These are phyloP conservation scores for Helichrysum umbraculigerum DNA, from an alignment of 129 eudicot species.

Conservation along the genomic window DNA sequence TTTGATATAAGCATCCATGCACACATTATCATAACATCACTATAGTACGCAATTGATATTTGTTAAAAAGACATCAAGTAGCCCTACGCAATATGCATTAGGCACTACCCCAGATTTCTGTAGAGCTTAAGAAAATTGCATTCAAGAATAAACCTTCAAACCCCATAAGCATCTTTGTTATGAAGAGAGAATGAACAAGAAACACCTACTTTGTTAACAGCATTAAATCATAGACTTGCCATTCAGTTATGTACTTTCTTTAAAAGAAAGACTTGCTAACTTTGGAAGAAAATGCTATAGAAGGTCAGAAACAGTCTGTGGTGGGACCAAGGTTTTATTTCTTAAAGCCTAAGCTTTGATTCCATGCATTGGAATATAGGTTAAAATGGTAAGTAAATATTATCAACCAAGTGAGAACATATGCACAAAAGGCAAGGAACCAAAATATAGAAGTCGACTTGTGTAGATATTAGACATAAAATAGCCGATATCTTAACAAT, in stretches of 20 bases:
- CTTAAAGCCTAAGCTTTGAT: not conserved
- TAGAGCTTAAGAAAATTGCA: constrained; percentile 6
- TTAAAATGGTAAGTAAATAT: not conserved
- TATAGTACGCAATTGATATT: not conserved
- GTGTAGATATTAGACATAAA: not conserved
- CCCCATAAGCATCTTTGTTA: not conserved
- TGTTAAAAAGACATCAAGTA: not conserved
- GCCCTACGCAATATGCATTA: not conserved
- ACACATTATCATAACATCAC: not conserved
- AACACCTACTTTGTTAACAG: too few relatives aligned
- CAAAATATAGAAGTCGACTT: not conserved
- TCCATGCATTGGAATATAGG: not conserved
- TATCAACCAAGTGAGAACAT: too few relatives aligned
- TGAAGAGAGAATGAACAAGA: not conserved
- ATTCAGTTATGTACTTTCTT: not conserved
- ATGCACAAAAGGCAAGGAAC: not conserved
- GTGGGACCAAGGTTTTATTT: not conserved
- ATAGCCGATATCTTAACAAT: not conserved
- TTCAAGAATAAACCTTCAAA: not conserved
- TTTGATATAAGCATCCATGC: not conserved
- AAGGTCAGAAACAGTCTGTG: not conserved
- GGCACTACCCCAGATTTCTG: constrained; percentile 1
- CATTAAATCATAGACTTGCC: not conserved
- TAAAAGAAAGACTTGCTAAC: not conserved
- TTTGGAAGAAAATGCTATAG: not conserved